Conservation (phyloP, 2,329 filamentous ascomycete species). For the Ascochyta viciae-villosae region DNA sequence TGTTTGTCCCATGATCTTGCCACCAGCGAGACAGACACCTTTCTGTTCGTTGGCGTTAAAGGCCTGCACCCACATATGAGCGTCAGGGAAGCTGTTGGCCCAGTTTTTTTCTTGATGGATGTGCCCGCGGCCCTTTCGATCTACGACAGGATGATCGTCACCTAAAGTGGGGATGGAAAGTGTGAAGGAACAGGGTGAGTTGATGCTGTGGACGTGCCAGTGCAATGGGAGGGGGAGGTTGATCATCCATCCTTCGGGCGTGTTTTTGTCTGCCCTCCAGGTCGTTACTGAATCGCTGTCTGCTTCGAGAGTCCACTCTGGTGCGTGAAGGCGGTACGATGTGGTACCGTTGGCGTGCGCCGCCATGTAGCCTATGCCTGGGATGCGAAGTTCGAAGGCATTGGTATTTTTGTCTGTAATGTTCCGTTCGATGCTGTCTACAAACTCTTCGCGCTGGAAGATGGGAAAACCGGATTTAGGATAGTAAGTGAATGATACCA, state of each 20-base stretch:
- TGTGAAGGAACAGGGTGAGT: constrained; percentile 50
- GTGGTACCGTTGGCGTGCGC: constrained; percentile 47
- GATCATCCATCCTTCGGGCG: constrained; percentile 56
- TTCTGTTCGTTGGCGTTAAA: constrained; percentile 26
- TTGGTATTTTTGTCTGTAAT: constrained; percentile 32
- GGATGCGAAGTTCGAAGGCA: constrained; percentile 52
- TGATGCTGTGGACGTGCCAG: constrained; percentile 59
- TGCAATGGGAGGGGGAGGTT: constrained; percentile 57
- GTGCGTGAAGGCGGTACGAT: constrained; percentile 41
- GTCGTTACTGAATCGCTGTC: constrained; percentile 49
- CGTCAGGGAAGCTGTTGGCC: constrained; percentile 55
- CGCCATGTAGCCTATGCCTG: constrained; percentile 50
- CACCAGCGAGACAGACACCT: constrained; percentile 43
- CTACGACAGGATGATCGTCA: constrained; percentile 24
- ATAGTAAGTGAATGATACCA: constrained; percentile 60
- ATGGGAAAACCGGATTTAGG: constrained; percentile 43
- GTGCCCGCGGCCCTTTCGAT: constrained; percentile 45
- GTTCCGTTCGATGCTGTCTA: constrained; percentile 49
- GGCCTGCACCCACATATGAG: constrained; percentile 50
- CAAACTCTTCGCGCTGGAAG: constrained; percentile 54
- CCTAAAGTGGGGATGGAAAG: constrained; percentile 48
- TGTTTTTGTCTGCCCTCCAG: constrained; percentile 48
- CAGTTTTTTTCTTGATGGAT: constrained; percentile 62
- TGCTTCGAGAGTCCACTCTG: constrained; percentile 51
- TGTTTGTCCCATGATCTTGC: constrained; percentile 44